Percentiles rank a stretch among this genome's conserved stretches.
phyloP scores from a whole-genome alignment of 108 stramenopile species.

The Cyclotella sp. region DNA sequence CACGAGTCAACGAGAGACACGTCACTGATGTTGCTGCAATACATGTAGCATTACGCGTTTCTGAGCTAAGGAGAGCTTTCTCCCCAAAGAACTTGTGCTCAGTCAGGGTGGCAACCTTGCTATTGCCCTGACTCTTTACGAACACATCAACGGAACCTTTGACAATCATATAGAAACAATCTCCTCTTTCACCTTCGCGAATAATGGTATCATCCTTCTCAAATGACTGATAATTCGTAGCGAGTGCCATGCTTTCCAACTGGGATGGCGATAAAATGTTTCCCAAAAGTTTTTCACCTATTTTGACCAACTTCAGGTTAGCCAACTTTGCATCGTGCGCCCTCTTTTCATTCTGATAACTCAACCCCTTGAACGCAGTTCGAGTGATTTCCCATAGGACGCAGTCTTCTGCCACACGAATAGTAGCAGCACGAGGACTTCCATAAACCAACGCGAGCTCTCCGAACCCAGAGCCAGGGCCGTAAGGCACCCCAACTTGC shows the following conservation, averaged over 20 bases:
- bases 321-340: slow-evolving; percentile 52
- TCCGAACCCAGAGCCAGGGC: slow-evolving; percentile 61
- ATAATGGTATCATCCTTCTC: slow-evolving; percentile 79
- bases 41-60: slow-evolving; percentile 65
- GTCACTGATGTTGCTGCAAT: slow-evolving; percentile 58
- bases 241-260: slow-evolving; percentile 65
- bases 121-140: slow-evolving; percentile 28
- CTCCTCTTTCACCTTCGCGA: slow-evolving; percentile 86
- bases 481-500: slow-evolving; percentile 44
- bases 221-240: slow-evolving; percentile 54
- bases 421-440: slow-evolving; percentile 64
- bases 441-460: slow-evolving; percentile 85
- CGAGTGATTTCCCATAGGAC: slow-evolving; percentile 34
- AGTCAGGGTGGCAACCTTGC: slow-evolving; percentile 56
- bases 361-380: slow-evolving; percentile 42
- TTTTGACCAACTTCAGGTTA: slow-evolving; percentile 63
- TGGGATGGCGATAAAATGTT: slow-evolving; percentile 56
- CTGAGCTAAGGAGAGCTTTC: slow-evolving; percentile 68
- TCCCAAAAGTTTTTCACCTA: slow-evolving; percentile 56
- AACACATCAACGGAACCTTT: slow-evolving; percentile 67
- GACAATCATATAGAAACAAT: slow-evolving; percentile 84
- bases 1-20: slow-evolving; percentile 50
- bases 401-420: slow-evolving; percentile 54
- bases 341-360: slow-evolving; percentile 41
- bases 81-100: slow-evolving; percentile 86